Conservation (phyloP, 2,329 filamentous ascomycete genomes). For the Fusarium robinianum region DNA sequence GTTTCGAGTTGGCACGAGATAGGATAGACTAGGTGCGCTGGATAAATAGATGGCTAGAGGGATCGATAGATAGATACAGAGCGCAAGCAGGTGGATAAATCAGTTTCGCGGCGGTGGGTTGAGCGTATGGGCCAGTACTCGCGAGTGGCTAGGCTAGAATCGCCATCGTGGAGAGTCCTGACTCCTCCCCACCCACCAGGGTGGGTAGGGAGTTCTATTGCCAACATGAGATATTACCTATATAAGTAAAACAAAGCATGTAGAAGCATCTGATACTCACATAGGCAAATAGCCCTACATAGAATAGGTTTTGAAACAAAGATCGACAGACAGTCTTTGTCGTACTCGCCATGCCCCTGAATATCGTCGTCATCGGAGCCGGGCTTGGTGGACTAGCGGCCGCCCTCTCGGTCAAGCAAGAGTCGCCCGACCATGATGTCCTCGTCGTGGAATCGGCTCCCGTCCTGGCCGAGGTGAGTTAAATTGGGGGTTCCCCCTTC, state of each 20-base stretch:
- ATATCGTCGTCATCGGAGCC: constrained; percentile 12
- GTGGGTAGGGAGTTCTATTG: constrained; percentile 1
- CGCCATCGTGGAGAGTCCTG: too few relatives aligned
- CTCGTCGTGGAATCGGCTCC: constrained; percentile 7
- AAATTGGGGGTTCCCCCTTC: not conserved
- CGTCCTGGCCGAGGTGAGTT: constrained; percentile 4
- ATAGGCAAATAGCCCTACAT: not conserved
- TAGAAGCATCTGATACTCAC: not conserved
- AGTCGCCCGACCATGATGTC: constrained; percentile 3
- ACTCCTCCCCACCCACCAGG: constrained; percentile 1
- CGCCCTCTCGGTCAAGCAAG: constrained; percentile 12
- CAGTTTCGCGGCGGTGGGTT: not conserved
- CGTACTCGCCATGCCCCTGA: constrained; percentile 9
- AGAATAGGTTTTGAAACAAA: not conserved
- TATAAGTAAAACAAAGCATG: not conserved
- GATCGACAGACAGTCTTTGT: not conserved
- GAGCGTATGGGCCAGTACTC: not conserved
- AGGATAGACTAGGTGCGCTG: not conserved
- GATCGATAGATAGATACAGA: not conserved
- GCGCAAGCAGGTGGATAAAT: constrained; percentile 1
- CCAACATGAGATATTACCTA: not conserved
- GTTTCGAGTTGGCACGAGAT: not conserved
- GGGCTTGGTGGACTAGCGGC: constrained; percentile 7
- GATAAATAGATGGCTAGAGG: not conserved
- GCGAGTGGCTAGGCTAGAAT: not conserved